Conservation (phyloP, 768 basidiomycete genomes). For the Hemileccinum impolitum region DNA sequence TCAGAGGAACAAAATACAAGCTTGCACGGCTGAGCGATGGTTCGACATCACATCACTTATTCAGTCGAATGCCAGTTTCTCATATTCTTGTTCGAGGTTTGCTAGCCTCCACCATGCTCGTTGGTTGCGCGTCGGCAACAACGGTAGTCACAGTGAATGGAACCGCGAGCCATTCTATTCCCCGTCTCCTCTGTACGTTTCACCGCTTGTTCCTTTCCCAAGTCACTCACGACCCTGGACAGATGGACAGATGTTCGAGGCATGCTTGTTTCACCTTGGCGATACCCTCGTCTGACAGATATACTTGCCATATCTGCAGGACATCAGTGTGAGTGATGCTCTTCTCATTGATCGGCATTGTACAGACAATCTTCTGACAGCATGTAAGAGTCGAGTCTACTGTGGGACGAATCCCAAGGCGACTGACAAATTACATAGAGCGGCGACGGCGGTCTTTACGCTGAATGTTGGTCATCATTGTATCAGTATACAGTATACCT, state of each 20-base stretch:
- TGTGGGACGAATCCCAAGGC: not conserved
- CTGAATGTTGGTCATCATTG: slow-evolving; percentile 40
- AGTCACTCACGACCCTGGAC: not conserved
- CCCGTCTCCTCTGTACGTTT: slow-evolving; percentile 45
- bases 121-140: not conserved
- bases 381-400: slow-evolving; percentile 26
- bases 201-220: not conserved
- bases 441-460: slow-evolving; percentile 64
- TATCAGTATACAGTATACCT: not conserved
- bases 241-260: slow-evolving; percentile 63
- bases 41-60: too few species aligned
- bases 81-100: too few species aligned
- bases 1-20: too few species aligned
- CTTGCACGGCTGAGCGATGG: too few species aligned
- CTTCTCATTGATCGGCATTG: not conserved
- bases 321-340: slow-evolving; percentile 50
- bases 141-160: slow-evolving; percentile 42
- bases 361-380: slow-evolving; percentile 15
- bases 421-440: slow-evolving; percentile 39
- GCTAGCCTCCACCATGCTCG: too few species aligned
- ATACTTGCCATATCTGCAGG: slow-evolving; percentile 31
- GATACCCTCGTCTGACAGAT: not conserved
- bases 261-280: slow-evolving; percentile 13
- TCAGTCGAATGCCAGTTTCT: too few species aligned
- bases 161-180: slow-evolving; percentile 49